Percentiles rank a stretch among this genome's conserved stretches.
These are phyloP conservation scores for Dunaliella primolecta DNA, from an alignment of 139 green algal species.

Conservation along the genomic window DNA sequence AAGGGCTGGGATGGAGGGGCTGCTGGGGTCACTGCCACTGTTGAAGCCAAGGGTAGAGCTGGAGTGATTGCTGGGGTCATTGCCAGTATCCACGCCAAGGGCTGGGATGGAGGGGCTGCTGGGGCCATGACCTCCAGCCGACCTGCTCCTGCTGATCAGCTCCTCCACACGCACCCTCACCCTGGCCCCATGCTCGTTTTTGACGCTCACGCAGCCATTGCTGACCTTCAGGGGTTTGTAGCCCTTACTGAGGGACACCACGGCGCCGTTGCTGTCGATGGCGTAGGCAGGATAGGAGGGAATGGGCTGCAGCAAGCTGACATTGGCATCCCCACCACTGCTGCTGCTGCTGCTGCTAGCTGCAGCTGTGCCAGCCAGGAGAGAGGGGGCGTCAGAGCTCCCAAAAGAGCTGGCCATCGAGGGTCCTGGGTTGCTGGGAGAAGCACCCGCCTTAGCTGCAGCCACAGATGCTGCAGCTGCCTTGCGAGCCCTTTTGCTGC, in stretches of 20 bases:
- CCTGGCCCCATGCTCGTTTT: background rate
- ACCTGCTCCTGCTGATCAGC: background rate
- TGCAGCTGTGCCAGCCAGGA: background rate
- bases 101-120: background rate
- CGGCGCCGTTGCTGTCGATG: background rate
- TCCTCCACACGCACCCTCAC: background rate
- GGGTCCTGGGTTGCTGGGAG: background rate
- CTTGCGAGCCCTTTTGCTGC: background rate
- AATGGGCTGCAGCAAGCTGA: background rate
- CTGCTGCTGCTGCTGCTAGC: background rate
- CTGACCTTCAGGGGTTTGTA: background rate
- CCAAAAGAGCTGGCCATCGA: background rate
- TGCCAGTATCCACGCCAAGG: too few relatives aligned
- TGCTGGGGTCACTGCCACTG: background rate
- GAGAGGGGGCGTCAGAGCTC: background rate
- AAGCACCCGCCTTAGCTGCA: background rate
- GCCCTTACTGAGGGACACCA: background rate
- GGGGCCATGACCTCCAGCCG: background rate
- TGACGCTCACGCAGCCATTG: background rate
- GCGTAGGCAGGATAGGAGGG: background rate
- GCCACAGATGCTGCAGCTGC: background rate
- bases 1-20: background rate
- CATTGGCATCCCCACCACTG: background rate
- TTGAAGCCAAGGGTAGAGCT: background rate
- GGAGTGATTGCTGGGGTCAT: too few relatives aligned